Evolutionary conservation across 108 stramenopile genomes (phyloP), one percentile per base, ranked within the genome.

Genomic region (Fistulifera pelliculosa): DNA sequence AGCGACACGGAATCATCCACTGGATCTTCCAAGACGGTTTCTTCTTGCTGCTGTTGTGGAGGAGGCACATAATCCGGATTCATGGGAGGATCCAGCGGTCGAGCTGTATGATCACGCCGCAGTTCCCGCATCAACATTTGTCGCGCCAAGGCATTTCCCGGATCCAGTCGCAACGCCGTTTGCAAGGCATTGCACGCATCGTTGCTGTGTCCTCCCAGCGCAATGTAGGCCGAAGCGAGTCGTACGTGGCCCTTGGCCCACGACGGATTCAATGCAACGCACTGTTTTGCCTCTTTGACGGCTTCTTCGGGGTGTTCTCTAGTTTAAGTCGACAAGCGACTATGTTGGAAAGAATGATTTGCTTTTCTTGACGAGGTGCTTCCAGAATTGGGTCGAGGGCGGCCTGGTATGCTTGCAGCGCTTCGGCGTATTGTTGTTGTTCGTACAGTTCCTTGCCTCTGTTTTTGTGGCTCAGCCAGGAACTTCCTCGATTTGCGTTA

Each of bases 171-270:
- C 15, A 91, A 21, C 10, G 83, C 85, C 19, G 71, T 60, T 49
- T 87, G 85, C 28, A 91, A 55, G 1, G 71, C 58, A 58, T 83
- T 77, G 53, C 85, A 91, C 0, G 90, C 90, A 74, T 87, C 83
- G 62, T 91, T 91, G 57, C 75, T 77, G 60, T 74, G 79, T 23
- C 69, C 69, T 8, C 85, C 82, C 25, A 83, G 61, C 21, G 81
- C 81, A 50, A 85, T 79, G 60, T 85, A 85, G 17, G 79, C 85
- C 16, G 75, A 70, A 18, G 83, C 90, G 47, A 91, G 61, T 39
- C 85, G 79, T 13, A 91, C 61, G 53, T 83, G 80, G 12, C 79
- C 90, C 52, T 87, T 87, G 26, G 83, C 62, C 90, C 90, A 91
- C 43, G 56, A 49, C 49, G 80, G 56, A 53, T 87, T 74, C 13